A percentile compares a stretch with the other conserved stretches of the same genome.
Evolutionary conservation across 2,329 filamentous ascomycete genomes (phyloP).

Genomic region (Clonostachys solani): DNA sequence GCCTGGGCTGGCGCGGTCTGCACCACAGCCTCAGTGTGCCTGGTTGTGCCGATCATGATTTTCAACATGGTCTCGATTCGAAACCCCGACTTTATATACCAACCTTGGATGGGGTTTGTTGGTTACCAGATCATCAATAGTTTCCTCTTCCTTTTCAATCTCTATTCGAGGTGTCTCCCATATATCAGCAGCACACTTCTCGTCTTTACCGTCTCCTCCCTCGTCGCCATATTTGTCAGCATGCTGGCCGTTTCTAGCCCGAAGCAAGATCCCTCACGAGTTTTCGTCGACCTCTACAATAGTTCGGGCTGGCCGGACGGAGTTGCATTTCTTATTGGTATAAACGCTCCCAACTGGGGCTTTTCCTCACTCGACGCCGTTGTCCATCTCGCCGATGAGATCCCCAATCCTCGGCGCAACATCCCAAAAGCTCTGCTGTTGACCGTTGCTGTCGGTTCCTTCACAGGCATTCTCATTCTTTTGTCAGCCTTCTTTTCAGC

Average conservation of each 20-base stretch:
- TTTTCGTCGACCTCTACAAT: slow-evolving; percentile 31
- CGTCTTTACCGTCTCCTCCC: slow-evolving; percentile 34
- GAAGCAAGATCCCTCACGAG: slow-evolving; percentile 32
- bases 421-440: slow-evolving; percentile 38
- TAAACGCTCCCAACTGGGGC: slow-evolving; percentile 43
- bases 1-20: slow-evolving; percentile 48
- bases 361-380: slow-evolving; percentile 45
- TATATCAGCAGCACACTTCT: slow-evolving; percentile 29
- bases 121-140: slow-evolving; percentile 25
- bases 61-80: slow-evolving; percentile 39
- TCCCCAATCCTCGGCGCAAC: slow-evolving; percentile 35
- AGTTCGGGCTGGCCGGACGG: slow-evolving; percentile 34
- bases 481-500: slow-evolving; percentile 36
- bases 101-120: slow-evolving; percentile 19
- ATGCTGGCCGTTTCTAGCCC: slow-evolving; percentile 20
- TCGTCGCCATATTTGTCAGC: slow-evolving; percentile 34
- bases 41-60: slow-evolving; percentile 45
- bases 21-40: slow-evolving; percentile 28
- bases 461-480: slow-evolving; percentile 32
- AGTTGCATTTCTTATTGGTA: slow-evolving; percentile 42
- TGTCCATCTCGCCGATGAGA: slow-evolving; percentile 45
- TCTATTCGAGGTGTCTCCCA: slow-evolving; percentile 41
- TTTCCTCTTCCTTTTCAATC: slow-evolving; percentile 34
- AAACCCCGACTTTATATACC: too few species aligned
- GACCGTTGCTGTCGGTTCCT: slow-evolving; percentile 30